These are phyloP conservation scores for Thalassiosira sp. DNA, from an alignment of 352 stramenopile genomes.

Conservation along the genomic window DNA sequence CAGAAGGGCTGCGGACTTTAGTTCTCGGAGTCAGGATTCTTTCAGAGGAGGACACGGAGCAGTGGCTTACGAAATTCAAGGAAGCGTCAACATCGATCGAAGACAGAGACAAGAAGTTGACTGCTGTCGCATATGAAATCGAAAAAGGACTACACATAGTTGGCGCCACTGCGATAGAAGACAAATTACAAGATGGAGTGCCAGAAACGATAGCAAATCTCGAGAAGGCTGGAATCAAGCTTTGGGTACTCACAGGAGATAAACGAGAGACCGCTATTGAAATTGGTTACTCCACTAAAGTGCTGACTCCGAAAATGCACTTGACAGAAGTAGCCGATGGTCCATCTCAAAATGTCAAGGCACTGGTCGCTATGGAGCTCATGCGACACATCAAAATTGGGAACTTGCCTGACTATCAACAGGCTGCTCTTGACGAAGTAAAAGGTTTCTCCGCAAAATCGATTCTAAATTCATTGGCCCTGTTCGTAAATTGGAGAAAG, in stretches of 20 bases:
- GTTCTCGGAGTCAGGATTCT: conserved; percentile 80
- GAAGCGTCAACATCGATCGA: conserved; percentile 77
- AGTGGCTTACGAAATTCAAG: conserved; percentile 71
- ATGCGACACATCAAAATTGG: conserved; percentile 82
- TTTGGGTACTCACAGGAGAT: conserved; percentile 99
- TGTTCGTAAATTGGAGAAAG: conserved; percentile 52
- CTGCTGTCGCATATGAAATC: conserved; percentile 70
- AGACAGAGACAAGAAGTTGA: conserved; percentile 71
- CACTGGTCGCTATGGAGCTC: conserved; percentile 81
- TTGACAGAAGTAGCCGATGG: conserved; percentile 77
- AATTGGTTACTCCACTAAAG: conserved; percentile 95
- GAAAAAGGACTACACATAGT: conserved; percentile 88
- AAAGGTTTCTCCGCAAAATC: conserved; percentile 46
- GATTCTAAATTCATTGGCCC: conserved; percentile 32
- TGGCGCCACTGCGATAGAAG: conserved; percentile 95
- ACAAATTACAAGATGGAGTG: conserved; percentile 96
- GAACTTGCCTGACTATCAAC: conserved; percentile 76
- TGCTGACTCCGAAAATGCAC: conserved; percentile 95
- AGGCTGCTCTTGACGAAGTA: conserved; percentile 47
- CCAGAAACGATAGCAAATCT: conserved; percentile 93
- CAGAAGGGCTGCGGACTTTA: conserved; percentile 79
- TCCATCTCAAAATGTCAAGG: conserved; percentile 58
- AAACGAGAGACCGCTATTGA: conserved; percentile 99
- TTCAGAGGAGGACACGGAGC: conserved; percentile 64
- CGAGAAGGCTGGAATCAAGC: conserved; percentile 94